A percentile compares a stretch with the other conserved stretches of the same genome.
These are phyloP conservation scores for Escallonia rubra DNA, from an alignment of 129 eudicot genomes.

Conservation along the genomic window DNA sequence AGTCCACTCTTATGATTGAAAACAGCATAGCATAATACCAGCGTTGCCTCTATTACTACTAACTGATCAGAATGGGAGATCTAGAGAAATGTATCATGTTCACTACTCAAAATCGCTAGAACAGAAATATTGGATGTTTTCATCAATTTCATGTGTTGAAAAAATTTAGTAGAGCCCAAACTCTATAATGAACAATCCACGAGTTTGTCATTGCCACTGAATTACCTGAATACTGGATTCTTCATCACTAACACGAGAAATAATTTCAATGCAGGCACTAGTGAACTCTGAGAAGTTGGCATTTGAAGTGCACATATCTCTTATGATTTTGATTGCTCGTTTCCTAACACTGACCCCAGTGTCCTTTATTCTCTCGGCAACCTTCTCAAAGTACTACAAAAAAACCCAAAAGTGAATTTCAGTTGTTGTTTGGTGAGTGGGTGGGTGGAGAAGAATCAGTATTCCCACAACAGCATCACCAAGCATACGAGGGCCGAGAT, in stretches of 20 bases:
- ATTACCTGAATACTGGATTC: slow-evolving; percentile 97
- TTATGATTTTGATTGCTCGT: slow-evolving; percentile 91
- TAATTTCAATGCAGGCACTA: slow-evolving; percentile 86
- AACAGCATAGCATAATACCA: too few species aligned
- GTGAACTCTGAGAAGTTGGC: slow-evolving; percentile 59
- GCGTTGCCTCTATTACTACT: too few species aligned
- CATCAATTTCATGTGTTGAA: too few species aligned
- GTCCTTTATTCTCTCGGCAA: slow-evolving; percentile 93
- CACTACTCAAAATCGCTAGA: too few species aligned
- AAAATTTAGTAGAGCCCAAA: too few species aligned
- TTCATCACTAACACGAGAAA: slow-evolving; percentile 92
- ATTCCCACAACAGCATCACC: not conserved
- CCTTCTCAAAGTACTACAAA: slow-evolving; percentile 87
- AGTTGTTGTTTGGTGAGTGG: slow-evolving; percentile 5
- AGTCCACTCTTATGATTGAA: too few species aligned
- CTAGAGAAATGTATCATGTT: too few species aligned
- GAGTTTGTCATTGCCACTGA: slow-evolving; percentile 3
- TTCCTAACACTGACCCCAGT: slow-evolving; percentile 96
- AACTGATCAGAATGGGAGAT: too few species aligned
- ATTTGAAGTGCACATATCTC: slow-evolving; percentile 90
- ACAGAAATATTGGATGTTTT: too few species aligned
- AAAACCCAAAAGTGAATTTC: slow-evolving; percentile 7
- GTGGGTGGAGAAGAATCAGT: not conserved
- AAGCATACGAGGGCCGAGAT: not conserved
- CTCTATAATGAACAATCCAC: not conserved